Percentiles rank a stretch among this genome's conserved stretches.
Evolutionary conservation across 2,329 filamentous ascomycete species (phyloP).

Genomic region (Thielaviopsis punctulata): DNA sequence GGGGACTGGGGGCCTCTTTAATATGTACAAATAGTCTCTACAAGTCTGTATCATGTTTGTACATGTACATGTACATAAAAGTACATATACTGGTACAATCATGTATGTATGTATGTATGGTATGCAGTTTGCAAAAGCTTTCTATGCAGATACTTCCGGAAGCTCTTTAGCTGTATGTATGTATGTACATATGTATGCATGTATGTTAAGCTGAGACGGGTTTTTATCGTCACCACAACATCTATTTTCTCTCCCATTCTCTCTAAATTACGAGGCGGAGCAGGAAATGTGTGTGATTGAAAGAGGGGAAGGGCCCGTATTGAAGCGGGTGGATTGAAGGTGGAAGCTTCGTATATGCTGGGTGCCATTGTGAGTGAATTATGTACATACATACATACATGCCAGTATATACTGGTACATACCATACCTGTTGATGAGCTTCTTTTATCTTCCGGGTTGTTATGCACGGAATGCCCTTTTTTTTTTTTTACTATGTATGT

Average conservation of each 20-base stretch:
- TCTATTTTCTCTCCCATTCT: background rate
- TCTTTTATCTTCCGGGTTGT: background rate
- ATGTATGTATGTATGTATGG: too few species aligned
- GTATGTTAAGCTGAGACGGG: too few species aligned
- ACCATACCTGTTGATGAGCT: too few species aligned
- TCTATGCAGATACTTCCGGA: background rate
- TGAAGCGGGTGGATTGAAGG: background rate
- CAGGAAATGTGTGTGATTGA: background rate
- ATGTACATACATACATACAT: background rate
- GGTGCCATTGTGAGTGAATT: background rate
- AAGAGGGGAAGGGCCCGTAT: background rate
- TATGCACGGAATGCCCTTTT: background rate
- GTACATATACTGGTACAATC: background rate
- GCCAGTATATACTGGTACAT: too few species aligned
- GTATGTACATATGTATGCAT: background rate
- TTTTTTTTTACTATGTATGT: background rate
- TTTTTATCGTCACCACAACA: too few species aligned
- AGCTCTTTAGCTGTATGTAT: background rate
- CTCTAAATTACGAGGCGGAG: background rate
- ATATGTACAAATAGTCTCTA: too few species aligned
- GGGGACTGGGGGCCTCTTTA: too few species aligned
- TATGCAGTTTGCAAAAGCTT: too few species aligned
- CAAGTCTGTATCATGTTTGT: too few species aligned
- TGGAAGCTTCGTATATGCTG: background rate
- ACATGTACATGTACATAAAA: too few species aligned